Conservation (phyloP, 805 yeast genomes). For the Wickerhamomyces alni region DNA sequence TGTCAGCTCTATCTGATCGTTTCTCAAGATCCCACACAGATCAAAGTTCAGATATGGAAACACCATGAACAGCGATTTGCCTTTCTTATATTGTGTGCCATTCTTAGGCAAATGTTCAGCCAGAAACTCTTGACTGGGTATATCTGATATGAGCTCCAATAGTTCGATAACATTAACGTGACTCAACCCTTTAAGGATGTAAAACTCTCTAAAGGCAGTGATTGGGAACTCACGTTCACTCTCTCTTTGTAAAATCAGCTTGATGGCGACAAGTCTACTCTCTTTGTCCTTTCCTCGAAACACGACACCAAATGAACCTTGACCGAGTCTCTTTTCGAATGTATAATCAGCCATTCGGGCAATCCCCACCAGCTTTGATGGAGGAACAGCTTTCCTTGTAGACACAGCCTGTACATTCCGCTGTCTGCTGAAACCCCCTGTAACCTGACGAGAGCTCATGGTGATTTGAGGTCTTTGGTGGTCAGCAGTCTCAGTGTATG, state of each 20-base stretch:
- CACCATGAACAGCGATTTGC: conserved; percentile 65
- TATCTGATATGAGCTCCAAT: conserved; percentile 68
- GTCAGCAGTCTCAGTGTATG: too few species aligned
- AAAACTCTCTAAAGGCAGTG: conserved; percentile 90
- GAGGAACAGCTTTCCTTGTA: conserved; percentile 12
- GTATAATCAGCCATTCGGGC: conserved; percentile 25
- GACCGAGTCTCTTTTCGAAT: conserved; percentile 49
- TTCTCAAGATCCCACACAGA: conserved; percentile 81
- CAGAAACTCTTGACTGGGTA: conserved; percentile 19
- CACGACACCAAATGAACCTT: conserved; percentile 89
- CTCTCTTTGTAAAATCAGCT: conserved; percentile 55
- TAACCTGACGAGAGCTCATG: background rate
- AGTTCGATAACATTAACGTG: conserved; percentile 73
- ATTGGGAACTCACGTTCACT: conserved; percentile 67
- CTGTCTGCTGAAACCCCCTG: background rate
- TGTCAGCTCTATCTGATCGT: conserved; percentile 56
- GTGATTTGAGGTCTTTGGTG: too few species aligned
- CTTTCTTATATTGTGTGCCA: conserved; percentile 20
- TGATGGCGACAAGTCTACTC: conserved; percentile 72
- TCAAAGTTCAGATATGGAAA: conserved; percentile 92
- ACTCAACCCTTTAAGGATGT: conserved; percentile 63
- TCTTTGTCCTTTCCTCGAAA: conserved; percentile 59
- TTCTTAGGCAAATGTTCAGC: background rate
- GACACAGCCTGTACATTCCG: conserved; percentile 7
- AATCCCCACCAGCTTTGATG: conserved; percentile 5